These are phyloP conservation scores for Fereydounia khargensis DNA, from an alignment of 1,284 basidiomycete genomes.

Conservation along the genomic window DNA sequence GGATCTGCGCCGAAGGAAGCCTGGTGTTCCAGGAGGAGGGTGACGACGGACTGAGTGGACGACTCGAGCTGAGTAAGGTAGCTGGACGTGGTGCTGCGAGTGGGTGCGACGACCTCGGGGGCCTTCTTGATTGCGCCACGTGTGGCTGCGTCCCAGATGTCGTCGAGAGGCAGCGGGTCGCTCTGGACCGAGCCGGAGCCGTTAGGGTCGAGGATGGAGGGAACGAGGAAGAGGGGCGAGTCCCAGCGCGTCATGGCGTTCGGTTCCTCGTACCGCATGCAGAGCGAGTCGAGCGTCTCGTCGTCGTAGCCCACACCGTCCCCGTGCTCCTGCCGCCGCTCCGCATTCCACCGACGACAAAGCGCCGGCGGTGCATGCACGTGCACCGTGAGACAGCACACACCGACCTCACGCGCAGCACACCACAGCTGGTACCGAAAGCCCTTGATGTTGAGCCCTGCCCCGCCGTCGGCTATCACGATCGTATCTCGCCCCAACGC, in stretches of 20 bases:
- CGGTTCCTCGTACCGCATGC: slow-evolving; percentile 89
- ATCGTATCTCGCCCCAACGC: slow-evolving; percentile 71
- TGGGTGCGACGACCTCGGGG: slow-evolving; percentile 75
- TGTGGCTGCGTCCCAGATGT: slow-evolving; percentile 79
- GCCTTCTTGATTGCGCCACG: slow-evolving; percentile 76
- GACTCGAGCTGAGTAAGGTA: slow-evolving; percentile 58
- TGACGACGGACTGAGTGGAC: slow-evolving; percentile 39
- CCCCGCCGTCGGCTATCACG: slow-evolving; percentile 74
- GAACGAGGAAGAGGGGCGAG: slow-evolving; percentile 82
- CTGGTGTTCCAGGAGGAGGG: slow-evolving; percentile 34
- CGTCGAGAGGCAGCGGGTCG: slow-evolving; percentile 66
- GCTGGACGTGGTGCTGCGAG: slow-evolving; percentile 55
- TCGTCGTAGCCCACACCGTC: slow-evolving; percentile 64
- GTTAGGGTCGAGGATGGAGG: slow-evolving; percentile 45
- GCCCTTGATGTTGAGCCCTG: slow-evolving; percentile 89
- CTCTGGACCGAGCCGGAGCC: neutral
- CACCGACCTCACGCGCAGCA: slow-evolving; percentile 80
- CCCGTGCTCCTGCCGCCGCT: slow-evolving; percentile 59
- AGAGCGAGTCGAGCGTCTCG: slow-evolving; percentile 84
- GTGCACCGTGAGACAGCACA: slow-evolving; percentile 74
- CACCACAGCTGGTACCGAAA: slow-evolving; percentile 98
- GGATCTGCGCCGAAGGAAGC: slow-evolving; percentile 13
- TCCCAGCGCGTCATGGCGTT: slow-evolving; percentile 97
- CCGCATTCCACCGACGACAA: slow-evolving; percentile 66
- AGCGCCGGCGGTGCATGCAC: slow-evolving; percentile 69